Evolutionary conservation across 306 rosid species (phyloP), one percentile per base, ranked within the genome.

Genomic region (Betula pendula): DNA sequence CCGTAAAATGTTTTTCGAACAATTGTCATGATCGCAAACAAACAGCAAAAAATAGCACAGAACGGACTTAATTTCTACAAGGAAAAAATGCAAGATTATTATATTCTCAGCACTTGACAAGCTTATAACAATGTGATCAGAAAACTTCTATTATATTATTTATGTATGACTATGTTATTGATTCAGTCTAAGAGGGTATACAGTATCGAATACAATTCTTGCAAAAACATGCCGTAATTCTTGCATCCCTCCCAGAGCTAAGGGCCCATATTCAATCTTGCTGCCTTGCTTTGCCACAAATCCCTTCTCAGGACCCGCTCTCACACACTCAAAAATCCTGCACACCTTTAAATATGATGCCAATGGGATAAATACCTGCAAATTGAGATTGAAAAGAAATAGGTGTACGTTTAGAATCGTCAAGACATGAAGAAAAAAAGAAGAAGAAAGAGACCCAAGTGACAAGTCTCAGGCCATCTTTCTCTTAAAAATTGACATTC

Each of bases 291-390:
- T 91, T 56, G 85, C 73, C 77, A 45, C 74, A 77, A 65, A 82
- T 48, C 80, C 79, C 62, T 68, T 68, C 44, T 51, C 66, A 69
- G 72, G 60, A 52, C 81, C 78, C 44, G 1, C 84, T 52, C 43
- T 81, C 65, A 77, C 44, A 42, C 93, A 88, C 29, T 89, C 90
- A 71, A 90, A 87, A 67, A 89, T 66, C 79, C 73, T 74, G 74
- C 83, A 15, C 70, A 86, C 89, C 59, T 77, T 89, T 74, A 90
- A 75, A 84, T 88, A 87, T 66, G 88, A 70, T 70, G 76, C 81
- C 83, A 90, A 78, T 2, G 97, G 85, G 75, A 94, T 84, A 73
- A 92, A 78, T 40, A 92, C 98, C 97, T 94, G 96, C 60, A 72
- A 83, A 74, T 77, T 52, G 73, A 67, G 68, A 75, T 29, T 14